Evolutionary conservation across 495 filamentous ascomycete species (phyloP), one percentile per base, ranked within the genome.

Genomic region (Hypoxylon crocopeplum): DNA sequence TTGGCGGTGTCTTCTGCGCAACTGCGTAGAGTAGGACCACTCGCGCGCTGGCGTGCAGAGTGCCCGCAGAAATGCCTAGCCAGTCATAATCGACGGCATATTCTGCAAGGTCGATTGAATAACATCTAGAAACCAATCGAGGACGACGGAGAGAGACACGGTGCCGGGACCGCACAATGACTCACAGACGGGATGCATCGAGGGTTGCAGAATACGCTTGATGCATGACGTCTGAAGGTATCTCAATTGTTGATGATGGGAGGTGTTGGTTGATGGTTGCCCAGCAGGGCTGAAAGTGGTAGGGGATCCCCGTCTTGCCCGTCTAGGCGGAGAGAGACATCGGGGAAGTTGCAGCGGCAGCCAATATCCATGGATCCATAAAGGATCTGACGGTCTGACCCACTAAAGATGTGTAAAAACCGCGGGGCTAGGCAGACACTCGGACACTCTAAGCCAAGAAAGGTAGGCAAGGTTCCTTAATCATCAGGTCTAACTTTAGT

Each of bases 251-350:
- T n/a, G 12, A 27, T 2, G 16, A 20, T 16, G 46, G 17, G 17
- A 29, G 47, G 20, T 15, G 30, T 22, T 11, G 13, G 22, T 15
- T 37, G 48, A 11, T 13, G 15, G 10, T 48, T 17, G 53, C 59
- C 52, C 25, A 42, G 42, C 60, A 64, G 53, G 60, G 60, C 60
- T 64, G 60, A 64, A 59, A n/a, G n/a, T n/a, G n/a, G n/a, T n/a
- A n/a, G n/a, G n/a, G n/a, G n/a, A n/a, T n/a, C n/a, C n/a, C n/a
- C n/a, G n/a, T n/a, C n/a, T n/a, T n/a, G n/a, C n/a, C n/a, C n/a
- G n/a, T n/a, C n/a, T n/a, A 13, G 8, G n/a, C n/a, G 24, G 21
- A 17, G 16, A 53, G 21, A n/a, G 22, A 13, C 32, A 21, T 48
- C 25, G 39, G 34, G 52, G 30, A 44, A 24, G 24, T 47, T 44